These are phyloP conservation scores for Nannochloris sp. DNA, from an alignment of 139 green algal species.

Conservation along the genomic window DNA sequence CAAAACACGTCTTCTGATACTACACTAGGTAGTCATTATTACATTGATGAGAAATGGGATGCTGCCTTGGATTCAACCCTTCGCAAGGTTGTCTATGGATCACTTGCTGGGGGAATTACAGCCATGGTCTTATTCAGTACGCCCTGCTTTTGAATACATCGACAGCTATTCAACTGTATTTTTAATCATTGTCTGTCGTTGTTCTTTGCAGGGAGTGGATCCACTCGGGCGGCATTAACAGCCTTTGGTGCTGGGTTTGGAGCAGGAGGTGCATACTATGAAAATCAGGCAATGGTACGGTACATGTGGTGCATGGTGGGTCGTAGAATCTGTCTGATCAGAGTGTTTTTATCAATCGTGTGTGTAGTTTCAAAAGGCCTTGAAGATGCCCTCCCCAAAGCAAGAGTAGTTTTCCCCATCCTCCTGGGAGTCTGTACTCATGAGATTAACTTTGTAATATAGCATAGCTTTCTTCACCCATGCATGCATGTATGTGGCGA, in stretches of 20 bases:
- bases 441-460: too few species aligned
- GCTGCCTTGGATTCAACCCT: slow-evolving; percentile 18
- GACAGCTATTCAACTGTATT: not conserved
- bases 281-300: slow-evolving; percentile 10
- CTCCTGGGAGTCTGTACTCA: too few species aligned
- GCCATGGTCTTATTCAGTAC: slow-evolving; percentile 21
- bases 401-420: too few species aligned
- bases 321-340: too few species aligned
- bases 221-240: slow-evolving; percentile 9
- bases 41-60: slow-evolving; percentile 27
- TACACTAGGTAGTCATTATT: slow-evolving; percentile 4
- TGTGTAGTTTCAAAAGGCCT: too few species aligned
- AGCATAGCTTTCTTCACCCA: too few species aligned
- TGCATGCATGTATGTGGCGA: too few species aligned
- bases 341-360: too few species aligned
- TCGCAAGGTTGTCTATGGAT: slow-evolving; percentile 15
- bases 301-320: too few species aligned
- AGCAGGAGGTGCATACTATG: slow-evolving; percentile 17
- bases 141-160: slow-evolving; percentile 5
- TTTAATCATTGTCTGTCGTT: not conserved
- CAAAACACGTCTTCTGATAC: not conserved
- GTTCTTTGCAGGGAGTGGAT: slow-evolving; percentile 11
- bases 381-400: too few species aligned
- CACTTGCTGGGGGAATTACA: slow-evolving; percentile 9
- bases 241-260: slow-evolving; percentile 30